Evolutionary conservation across 306 rosid species (phyloP).

Genomic region (Trichosanthes cucumerina): DNA sequence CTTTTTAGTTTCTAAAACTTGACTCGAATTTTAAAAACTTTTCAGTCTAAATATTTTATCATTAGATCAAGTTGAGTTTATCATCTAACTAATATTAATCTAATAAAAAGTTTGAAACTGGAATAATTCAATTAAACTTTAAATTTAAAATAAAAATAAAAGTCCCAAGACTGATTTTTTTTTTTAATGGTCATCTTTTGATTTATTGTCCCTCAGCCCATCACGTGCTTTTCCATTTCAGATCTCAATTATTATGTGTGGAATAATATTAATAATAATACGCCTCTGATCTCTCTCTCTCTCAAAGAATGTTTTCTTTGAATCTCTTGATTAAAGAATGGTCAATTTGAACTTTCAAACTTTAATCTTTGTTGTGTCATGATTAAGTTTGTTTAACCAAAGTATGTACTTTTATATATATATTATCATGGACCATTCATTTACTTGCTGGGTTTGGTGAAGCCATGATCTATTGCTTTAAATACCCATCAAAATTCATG

Average conservation of each 20-base stretch:
- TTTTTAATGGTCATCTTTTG: neutral
- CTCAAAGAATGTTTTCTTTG: neutral
- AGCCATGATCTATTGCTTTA: neutral
- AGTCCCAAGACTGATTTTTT: neutral
- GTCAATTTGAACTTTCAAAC: neutral
- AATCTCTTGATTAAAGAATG: constrained; percentile 1
- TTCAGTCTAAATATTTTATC: neutral
- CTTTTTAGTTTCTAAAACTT: too few relatives aligned
- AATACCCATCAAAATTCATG: neutral
- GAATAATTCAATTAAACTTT: too few relatives aligned
- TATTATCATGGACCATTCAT: neutral
- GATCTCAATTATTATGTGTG: constrained; percentile 9
- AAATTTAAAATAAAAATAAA: too few relatives aligned
- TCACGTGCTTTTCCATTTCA: neutral
- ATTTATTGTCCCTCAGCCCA: neutral
- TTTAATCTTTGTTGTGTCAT: neutral
- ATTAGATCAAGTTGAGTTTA: neutral
- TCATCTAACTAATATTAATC: too few relatives aligned
- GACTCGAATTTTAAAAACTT: too few relatives aligned
- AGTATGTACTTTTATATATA: neutral
- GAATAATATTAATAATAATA: neutral
- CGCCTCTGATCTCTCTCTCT: neutral
- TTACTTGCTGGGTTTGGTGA: neutral
- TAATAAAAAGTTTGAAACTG: too few relatives aligned
- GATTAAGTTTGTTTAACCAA: neutral